Evolutionary conservation across 2,329 filamentous ascomycete genomes (phyloP), one percentile per base, ranked within the genome.

Genomic region (Colletotrichum eleusines): DNA sequence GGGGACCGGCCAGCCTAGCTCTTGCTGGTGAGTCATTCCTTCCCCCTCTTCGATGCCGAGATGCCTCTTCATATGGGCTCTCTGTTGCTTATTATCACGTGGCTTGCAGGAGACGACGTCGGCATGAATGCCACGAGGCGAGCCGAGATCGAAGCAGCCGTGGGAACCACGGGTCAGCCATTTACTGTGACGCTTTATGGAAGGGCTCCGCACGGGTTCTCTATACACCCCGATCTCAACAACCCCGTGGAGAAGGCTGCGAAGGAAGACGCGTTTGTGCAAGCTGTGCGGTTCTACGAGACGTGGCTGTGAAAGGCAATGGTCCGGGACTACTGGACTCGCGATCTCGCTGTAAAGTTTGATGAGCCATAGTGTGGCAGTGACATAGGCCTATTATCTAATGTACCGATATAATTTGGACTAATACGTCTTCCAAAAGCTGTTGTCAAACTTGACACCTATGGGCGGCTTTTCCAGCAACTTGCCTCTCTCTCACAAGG

Each of bases 261-360:
- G 35, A 95, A 95, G 85, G 92, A 95, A 82, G 87, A 90, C 78
- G 92, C 93, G 0, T 95, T 95, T 78, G 80, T 87, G 72, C 93
- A 95, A 84, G 92, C 92, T 31, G 86, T 94, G 62, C 80, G 85
- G 64, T 96, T 92, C 92, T 94, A 95, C 76, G 87, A 92, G 65
- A 84, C 90, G 14, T 83, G 81, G 81, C 28, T 66, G 9, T 38
- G 48, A 63, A 6, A 14, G 5, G 4, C 0, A 3, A 12, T 4
- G n/a, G 3, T 18, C 26, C 3, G 16, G 20, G 2, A 11, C 12
- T 7, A 12, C 20, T 5, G 12, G 12, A 2, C n/a, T 14, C 20
- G 0, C 7, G 2, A 8, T 53, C 18, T 54, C 18, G 28, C 3
- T 12, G 18, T 11, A 14, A 7, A 8, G 3, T 28, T 5, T 6